Conservation (phyloP, 2,329 filamentous ascomycete genomes). For the Trichoderma lentiforme region DNA sequence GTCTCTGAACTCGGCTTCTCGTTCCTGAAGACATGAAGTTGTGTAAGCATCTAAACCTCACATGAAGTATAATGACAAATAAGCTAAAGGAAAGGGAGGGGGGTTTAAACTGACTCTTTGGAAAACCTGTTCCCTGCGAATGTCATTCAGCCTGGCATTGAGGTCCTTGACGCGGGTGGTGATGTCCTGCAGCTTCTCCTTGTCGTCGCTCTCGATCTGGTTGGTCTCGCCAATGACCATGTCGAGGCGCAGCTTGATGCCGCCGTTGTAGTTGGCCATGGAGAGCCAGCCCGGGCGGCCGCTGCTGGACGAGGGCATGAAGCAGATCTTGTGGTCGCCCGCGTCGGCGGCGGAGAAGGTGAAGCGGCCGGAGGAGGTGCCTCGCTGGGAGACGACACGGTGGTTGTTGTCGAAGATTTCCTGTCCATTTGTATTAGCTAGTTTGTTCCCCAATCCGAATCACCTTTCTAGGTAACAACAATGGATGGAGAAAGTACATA, state of each 20-base stretch:
- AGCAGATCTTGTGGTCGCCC: conserved; percentile 96
- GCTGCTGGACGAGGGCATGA: conserved; percentile 75
- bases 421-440: conserved; percentile 34
- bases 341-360: conserved; percentile 92
- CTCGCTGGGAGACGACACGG: conserved; percentile 86
- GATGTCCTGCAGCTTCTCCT: conserved; percentile 87
- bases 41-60: background rate
- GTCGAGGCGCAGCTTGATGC: conserved; percentile 81
- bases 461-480: no score
- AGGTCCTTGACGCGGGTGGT: conserved; percentile 84
- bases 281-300: conserved; percentile 70
- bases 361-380: conserved; percentile 74
- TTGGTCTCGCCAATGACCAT: conserved; percentile 92
- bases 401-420: conserved; percentile 98
- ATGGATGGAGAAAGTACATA: no score
- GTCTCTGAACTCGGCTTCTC: conserved; percentile 96
- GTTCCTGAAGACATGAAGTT: conserved; percentile 59
- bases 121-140: conserved; percentile 92
- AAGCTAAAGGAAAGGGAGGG: background rate
- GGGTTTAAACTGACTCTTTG: conserved; percentile 64
- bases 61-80: background rate
- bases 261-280: conserved; percentile 62
- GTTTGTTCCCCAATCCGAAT: background rate
- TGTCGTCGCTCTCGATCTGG: conserved; percentile 89
- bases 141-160: conserved; percentile 81